These are phyloP conservation scores for Nyctanthes arbortristis DNA, from an alignment of 257 asterid genomes.

Conservation along the genomic window DNA sequence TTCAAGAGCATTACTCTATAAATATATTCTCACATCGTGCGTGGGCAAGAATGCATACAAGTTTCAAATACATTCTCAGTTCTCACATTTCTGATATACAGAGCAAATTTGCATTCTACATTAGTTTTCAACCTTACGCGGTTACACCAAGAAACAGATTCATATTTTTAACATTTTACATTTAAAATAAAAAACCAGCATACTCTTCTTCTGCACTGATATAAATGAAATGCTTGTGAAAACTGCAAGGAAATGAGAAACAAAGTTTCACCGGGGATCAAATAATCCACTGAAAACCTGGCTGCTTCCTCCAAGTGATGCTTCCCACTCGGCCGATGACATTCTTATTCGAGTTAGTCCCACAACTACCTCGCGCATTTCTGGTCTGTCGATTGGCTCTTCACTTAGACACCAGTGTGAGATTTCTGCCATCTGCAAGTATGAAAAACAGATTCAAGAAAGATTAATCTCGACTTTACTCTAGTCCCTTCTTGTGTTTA, in stretches of 20 bases:
- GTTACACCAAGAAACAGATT: not conserved
- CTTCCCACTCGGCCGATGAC: conserved; percentile 87
- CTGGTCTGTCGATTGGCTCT: conserved; percentile 76
- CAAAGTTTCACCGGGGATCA: conserved; percentile 51
- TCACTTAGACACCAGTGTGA: conserved; percentile 80
- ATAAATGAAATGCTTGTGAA: not conserved
- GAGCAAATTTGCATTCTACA: not conserved
- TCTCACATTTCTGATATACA: not conserved
- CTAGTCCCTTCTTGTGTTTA: too few relatives aligned
- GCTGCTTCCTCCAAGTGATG: conserved; percentile 79
- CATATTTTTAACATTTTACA: conserved; percentile 7
- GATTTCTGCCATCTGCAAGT: conserved; percentile 67
- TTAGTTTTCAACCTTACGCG: not conserved
- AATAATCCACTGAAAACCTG: conserved; percentile 76
- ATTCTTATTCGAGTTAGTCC: conserved; percentile 57
- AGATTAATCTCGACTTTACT: too few relatives aligned
- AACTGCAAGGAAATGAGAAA: not conserved
- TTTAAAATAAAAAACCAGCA: not conserved
- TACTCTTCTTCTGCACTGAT: not conserved
- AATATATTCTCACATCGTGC: too few relatives aligned
- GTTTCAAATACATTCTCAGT: not conserved
- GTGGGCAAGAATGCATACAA: conserved; percentile 1
- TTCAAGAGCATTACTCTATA: too few relatives aligned
- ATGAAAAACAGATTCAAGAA: not conserved
- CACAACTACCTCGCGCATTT: conserved; percentile 70